A percentile compares a stretch with the other conserved stretches of the same genome.
Conservation (phyloP, 129 eudicot genomes). For the Chrysanthemum seticuspe region DNA sequence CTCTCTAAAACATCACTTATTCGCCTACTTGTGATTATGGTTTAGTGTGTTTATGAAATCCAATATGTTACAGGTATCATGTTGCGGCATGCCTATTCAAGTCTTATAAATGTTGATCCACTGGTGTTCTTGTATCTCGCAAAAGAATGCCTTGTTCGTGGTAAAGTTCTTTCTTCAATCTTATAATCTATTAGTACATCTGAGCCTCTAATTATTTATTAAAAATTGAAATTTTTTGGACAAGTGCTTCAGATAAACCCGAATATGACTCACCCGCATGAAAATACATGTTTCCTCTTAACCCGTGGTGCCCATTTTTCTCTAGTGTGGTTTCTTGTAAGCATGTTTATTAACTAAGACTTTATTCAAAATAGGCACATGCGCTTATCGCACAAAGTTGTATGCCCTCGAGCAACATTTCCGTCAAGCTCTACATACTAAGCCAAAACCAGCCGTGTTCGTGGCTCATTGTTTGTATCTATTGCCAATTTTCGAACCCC, state of each 20-base stretch:
- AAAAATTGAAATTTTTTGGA: no score
- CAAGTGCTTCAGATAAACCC: no score
- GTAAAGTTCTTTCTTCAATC: conserved; percentile 38
- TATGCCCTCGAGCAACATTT: conserved; percentile 76
- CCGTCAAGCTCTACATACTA: conserved; percentile 47
- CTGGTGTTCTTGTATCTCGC: conserved; percentile 74
- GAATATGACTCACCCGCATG: neutral
- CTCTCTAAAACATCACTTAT: no score
- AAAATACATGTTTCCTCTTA: neutral
- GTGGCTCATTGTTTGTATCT: conserved; percentile 67
- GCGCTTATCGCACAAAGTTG: conserved; percentile 70
- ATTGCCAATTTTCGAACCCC: conserved; percentile 65
- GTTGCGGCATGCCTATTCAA: conserved; percentile 60
- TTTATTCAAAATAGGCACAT: conserved; percentile 54
- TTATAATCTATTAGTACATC: no score
- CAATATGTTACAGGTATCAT: no score
- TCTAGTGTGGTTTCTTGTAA: neutral
- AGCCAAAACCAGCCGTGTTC: conserved; percentile 66
- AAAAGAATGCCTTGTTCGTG: conserved; percentile 67
- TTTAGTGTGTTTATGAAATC: no score
- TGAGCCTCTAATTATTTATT: no score
- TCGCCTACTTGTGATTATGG: no score
- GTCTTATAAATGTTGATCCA: conserved; percentile 86
- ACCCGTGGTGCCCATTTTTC: neutral
- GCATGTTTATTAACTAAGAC: neutral